These are phyloP conservation scores for Cyclotella atomus DNA, from an alignment of 108 stramenopile genomes.

Conservation along the genomic window DNA sequence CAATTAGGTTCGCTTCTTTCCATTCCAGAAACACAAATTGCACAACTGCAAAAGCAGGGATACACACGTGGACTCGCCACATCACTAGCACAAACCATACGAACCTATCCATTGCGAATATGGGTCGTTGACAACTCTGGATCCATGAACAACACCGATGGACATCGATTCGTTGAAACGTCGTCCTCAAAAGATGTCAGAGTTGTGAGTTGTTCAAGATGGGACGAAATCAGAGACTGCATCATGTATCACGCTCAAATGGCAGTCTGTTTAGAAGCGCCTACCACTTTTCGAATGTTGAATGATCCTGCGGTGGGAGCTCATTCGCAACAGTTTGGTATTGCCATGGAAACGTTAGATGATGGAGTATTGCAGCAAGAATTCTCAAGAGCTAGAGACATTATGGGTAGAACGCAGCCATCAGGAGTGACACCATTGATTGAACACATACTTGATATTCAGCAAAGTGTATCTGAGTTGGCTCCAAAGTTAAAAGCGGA, in stretches of 20 bases:
- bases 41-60: slow-evolving; percentile 62
- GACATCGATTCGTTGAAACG: slow-evolving; percentile 76
- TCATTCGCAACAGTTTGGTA: slow-evolving; percentile 52
- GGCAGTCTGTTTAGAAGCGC: slow-evolving; percentile 57
- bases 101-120: slow-evolving; percentile 57
- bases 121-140: slow-evolving; percentile 83
- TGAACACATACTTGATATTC: slow-evolving; percentile 75
- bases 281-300: slow-evolving; percentile 76
- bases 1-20: slow-evolving; percentile 8
- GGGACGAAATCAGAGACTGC: slow-evolving; percentile 76
- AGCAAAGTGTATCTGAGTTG: slow-evolving; percentile 57
- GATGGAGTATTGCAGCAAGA: slow-evolving; percentile 47
- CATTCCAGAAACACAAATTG: slow-evolving; percentile 33
- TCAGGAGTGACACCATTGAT: slow-evolving; percentile 81
- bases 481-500: slow-evolving; percentile 46
- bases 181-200: slow-evolving; percentile 33
- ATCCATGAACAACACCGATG: slow-evolving; percentile 77
- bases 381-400: slow-evolving; percentile 48
- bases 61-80: slow-evolving; percentile 69
- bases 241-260: slow-evolving; percentile 71
- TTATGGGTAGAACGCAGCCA: slow-evolving; percentile 62
- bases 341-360: slow-evolving; percentile 44
- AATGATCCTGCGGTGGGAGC: slow-evolving; percentile 65
- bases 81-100: slow-evolving; percentile 59
- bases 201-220: slow-evolving; percentile 62